Evolutionary conservation across 2,329 filamentous ascomycete genomes (phyloP), one percentile per base, ranked within the genome.

Genomic region (Cordyceps tenuipes): DNA sequence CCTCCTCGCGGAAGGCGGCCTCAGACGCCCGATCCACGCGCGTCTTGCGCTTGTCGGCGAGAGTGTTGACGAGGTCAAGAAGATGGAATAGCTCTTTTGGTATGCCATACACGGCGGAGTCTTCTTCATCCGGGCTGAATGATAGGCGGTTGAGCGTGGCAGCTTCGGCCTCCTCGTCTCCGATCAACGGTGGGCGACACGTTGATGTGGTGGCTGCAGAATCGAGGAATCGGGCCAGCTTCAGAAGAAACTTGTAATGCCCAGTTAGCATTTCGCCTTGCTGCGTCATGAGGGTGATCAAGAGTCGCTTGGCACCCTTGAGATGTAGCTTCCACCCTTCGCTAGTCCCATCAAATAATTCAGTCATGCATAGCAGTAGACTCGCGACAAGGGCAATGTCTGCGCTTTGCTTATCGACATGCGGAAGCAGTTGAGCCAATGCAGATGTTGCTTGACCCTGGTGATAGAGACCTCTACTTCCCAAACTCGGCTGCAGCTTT

Each of bases 271-370:
- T 67, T 26, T 73, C 68, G 17, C 69, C 67, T 17, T 68, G 64
- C 47, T 71, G 66, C 23, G 67, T 66, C 47, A 68, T 68, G 9
- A 72, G 62, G 0, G 73, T 69, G 3, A 69, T 66, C 8, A 76
- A 63, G 4, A 76, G 67, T 2, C 71, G 66, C 61, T 75, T 73
- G n/a, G 74, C 75, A 5, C 73, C 75, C 57, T 74, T 72, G 19
- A 77, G 68, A 60, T 77, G 75, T 57, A 75, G 69, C 65, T 75
- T 73, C 75, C 75, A 77, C 2, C 72, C 71, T 39, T 71, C 67
- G 17, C 73, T 75, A 2, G 73, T 71, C 44, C 75, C 73, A 58
- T 77, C 75, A 23, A 76, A 76, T 9, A 76, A 63, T 60, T 76
- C 75, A 5, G 75, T 75, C 67, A 77, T 72, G 60, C 73, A 76